Conservation (phyloP, 768 basidiomycete species). For the Suillus occidentalis region DNA sequence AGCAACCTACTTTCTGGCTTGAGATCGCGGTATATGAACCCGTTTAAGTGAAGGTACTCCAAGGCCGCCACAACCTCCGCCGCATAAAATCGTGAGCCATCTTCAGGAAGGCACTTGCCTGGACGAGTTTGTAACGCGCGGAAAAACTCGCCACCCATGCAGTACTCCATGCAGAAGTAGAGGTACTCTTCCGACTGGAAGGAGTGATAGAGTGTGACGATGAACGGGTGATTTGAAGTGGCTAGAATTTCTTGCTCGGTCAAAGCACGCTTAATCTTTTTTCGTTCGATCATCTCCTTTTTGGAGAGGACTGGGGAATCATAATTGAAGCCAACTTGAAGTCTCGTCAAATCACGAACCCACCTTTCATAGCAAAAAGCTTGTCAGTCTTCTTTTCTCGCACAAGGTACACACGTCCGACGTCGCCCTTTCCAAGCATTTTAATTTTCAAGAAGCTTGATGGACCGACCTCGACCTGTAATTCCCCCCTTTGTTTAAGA, state of each 20-base stretch:
- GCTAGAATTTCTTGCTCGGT: conserved; percentile 99
- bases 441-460: conserved; percentile 95
- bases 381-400: conserved; percentile 97
- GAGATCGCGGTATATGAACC: conserved; percentile 98
- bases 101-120: conserved; percentile 95
- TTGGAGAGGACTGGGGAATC: conserved; percentile 84
- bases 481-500: conserved; percentile 8
- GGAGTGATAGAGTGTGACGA: conserved; percentile 98
- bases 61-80: conserved; percentile 97
- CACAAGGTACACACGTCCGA: conserved; percentile 97
- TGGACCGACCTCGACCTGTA: conserved; percentile 89
- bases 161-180: conserved; percentile 99
- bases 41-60: conserved; percentile 98
- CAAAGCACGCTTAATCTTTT: conserved; percentile 98
- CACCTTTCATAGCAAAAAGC: conserved; percentile 99
- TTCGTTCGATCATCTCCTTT: conserved; percentile 99
- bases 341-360: conserved; percentile 23
- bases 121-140: conserved; percentile 94
- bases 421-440: conserved; percentile 98
- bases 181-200: conserved; percentile 98
- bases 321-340: conserved; percentile 16
- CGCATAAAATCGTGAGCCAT: conserved; percentile 95
- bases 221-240: conserved; percentile 98
- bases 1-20: conserved; percentile 93
- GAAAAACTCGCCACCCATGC: conserved; percentile 99